These are phyloP conservation scores for Leishmania arabica DNA, from an alignment of 208 protist species.

Conservation along the genomic window DNA sequence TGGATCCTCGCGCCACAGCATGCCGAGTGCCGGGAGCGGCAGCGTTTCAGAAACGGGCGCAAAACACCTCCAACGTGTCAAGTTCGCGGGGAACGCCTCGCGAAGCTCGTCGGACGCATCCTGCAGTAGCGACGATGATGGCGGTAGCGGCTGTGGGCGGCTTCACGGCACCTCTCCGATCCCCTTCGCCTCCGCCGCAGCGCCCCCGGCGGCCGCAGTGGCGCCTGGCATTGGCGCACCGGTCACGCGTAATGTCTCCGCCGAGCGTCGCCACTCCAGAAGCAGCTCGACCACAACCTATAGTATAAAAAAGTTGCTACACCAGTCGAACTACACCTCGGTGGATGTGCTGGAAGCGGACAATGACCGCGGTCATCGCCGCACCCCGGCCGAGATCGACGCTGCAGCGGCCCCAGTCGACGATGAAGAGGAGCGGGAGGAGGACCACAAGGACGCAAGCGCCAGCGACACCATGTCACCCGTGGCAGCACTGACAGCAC, in stretches of 20 bases:
- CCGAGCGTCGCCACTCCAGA: not conserved
- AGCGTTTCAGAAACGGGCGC: not conserved
- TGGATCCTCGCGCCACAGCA: not conserved
- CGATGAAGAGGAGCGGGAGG: not conserved
- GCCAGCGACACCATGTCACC: not conserved
- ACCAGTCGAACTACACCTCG: conserved; percentile 10
- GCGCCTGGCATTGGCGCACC: not conserved
- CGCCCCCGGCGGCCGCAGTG: not conserved
- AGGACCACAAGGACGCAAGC: not conserved
- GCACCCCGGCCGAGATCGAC: conserved; percentile 6
- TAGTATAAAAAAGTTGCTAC: not conserved
- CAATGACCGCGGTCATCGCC: not conserved
- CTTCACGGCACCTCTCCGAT: not conserved
- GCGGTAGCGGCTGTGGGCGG: not conserved
- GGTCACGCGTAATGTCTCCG: not conserved
- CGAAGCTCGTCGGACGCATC: not conserved
- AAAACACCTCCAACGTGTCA: not conserved
- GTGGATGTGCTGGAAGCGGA: not conserved
- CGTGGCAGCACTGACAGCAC: not conserved
- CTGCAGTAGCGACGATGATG: not conserved
- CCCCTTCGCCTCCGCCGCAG: not conserved
- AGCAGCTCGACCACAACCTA: not conserved
- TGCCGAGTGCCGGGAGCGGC: not conserved
- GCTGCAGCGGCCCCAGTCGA: conserved; percentile 6
- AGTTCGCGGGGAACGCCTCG: not conserved